These are phyloP conservation scores for Pugionium cornutum DNA, from an alignment of 345 rosid species.

Conservation along the genomic window DNA sequence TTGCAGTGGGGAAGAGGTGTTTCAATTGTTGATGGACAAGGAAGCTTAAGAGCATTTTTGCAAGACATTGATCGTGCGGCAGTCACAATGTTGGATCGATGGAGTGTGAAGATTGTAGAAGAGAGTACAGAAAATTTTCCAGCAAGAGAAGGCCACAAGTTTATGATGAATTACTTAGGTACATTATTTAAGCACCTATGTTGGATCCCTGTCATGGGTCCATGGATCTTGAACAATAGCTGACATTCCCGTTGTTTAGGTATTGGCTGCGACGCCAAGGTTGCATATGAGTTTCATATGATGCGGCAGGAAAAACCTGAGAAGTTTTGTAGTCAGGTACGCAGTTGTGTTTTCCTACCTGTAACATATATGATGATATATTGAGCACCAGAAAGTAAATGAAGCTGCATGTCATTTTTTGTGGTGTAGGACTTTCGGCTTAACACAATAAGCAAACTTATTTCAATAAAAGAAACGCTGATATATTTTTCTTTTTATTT, in stretches of 20 bases:
- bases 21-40: conserved; percentile 64
- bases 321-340: conserved; percentile 81
- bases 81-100: conserved; percentile 80
- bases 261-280: conserved; percentile 89
- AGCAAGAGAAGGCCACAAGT: conserved; percentile 52
- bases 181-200: conserved; percentile 3
- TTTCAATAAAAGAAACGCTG: conserved; percentile 7
- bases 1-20: conserved; percentile 85
- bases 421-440: conserved; percentile 9
- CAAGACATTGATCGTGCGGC: conserved; percentile 77
- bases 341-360: neutral
- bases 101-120: conserved; percentile 63
- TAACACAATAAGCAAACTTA: neutral
- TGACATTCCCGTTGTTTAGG: conserved; percentile 47
- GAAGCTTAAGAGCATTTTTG: conserved; percentile 63
- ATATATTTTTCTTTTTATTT: conserved; percentile 29
- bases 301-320: conserved; percentile 80
- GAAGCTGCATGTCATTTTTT: neutral
- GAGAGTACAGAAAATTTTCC: conserved; percentile 45
- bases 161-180: conserved; percentile 91
- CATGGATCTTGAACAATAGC: conserved; percentile 25
- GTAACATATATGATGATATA: conserved; percentile 7
- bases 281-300: conserved; percentile 79
- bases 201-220: conserved; percentile 19
- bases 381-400: conserved; percentile 6